These are phyloP conservation scores for Skeletonema potamos DNA, from an alignment of 108 stramenopile species.

Conservation along the genomic window DNA sequence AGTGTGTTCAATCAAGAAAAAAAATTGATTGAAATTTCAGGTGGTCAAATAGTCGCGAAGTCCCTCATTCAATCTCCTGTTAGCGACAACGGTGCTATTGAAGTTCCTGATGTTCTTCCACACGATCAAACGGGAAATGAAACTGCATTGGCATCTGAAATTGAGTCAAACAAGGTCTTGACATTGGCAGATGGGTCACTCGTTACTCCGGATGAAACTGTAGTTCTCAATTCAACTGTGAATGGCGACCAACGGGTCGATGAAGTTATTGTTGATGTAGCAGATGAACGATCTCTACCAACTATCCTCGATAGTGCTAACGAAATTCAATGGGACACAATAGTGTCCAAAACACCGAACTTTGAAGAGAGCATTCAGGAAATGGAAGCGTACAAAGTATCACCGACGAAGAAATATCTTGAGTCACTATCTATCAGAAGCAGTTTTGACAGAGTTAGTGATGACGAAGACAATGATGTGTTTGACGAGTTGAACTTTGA, in stretches of 20 bases:
- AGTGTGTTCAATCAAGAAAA: slow-evolving; percentile 7
- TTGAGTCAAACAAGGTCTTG: slow-evolving; percentile 13
- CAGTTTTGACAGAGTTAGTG: background rate
- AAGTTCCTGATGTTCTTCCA: background rate
- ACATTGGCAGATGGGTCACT: slow-evolving; percentile 21
- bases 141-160: background rate
- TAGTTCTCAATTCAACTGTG: background rate
- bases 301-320: slow-evolving; percentile 9
- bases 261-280: background rate
- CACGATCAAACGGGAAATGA: background rate
- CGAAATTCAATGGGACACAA: slow-evolving; percentile 6
- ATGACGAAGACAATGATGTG: slow-evolving; percentile 20
- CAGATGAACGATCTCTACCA: background rate
- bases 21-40: slow-evolving; percentile 29
- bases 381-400: slow-evolving; percentile 15
- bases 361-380: slow-evolving; percentile 21
- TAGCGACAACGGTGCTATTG: background rate
- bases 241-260: background rate
- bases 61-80: slow-evolving; percentile 15
- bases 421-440: background rate
- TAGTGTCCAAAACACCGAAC: slow-evolving; percentile 28
- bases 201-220: slow-evolving; percentile 8
- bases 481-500: slow-evolving; percentile 19
- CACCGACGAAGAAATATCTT: background rate
- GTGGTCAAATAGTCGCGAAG: slow-evolving; percentile 26